phyloP scores from a whole-genome alignment of 2,329 filamentous ascomycete genomes.

The Trichoderma oligosporum region DNA sequence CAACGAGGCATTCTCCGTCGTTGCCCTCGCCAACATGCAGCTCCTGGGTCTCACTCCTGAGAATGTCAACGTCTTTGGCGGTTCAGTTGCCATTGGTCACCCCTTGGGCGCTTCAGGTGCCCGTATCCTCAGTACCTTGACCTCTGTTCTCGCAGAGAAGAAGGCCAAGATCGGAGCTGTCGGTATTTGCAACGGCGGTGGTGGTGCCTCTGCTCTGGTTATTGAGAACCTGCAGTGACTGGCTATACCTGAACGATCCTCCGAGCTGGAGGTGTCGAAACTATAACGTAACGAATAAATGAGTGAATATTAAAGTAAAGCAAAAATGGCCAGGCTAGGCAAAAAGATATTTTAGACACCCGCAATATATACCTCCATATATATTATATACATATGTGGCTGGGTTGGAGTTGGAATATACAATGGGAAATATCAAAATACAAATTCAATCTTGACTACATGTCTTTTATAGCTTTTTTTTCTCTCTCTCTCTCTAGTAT shows the following conservation, averaged over 20 bases:
- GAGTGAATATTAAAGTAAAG: conserved; percentile 6
- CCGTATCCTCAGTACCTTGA: conserved; percentile 84
- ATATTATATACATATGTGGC: not conserved
- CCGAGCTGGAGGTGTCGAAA: conserved; percentile 14
- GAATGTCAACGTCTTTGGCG: conserved; percentile 93
- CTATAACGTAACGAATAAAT: conserved; percentile 19
- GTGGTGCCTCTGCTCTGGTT: conserved; percentile 89
- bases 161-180: conserved; percentile 90
- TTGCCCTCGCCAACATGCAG: conserved; percentile 95
- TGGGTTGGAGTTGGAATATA: conserved; percentile 8
- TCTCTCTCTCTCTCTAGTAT: too few species aligned
- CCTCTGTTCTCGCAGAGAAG: conserved; percentile 84
- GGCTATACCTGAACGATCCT: not conserved
- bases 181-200: conserved; percentile 97
- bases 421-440: not conserved
- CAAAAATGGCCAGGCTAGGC: not conserved
- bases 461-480: not conserved
- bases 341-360: not conserved
- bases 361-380: conserved; percentile 4
- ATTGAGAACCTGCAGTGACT: conserved; percentile 68
- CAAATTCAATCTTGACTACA: not conserved
- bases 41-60: conserved; percentile 72
- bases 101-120: conserved; percentile 91
- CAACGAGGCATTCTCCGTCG: conserved; percentile 98
- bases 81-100: conserved; percentile 92